Evolutionary conservation across 345 rosid genomes (phyloP), one percentile per base, ranked within the genome.

Genomic region (Murraya koenigii): DNA sequence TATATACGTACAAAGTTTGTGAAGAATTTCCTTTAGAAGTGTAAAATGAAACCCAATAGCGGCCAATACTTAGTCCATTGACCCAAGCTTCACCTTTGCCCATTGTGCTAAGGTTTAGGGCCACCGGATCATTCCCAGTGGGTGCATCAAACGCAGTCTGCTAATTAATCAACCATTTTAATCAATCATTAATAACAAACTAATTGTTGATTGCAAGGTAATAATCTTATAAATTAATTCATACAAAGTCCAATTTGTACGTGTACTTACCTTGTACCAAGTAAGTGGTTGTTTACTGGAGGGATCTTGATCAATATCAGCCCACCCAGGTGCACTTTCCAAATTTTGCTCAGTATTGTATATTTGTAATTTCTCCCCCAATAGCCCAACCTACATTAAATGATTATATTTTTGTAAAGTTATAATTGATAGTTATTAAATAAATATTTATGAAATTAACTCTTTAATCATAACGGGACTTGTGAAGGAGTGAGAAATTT

Each of bases 21-120:
- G 98, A 95, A 77, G 98, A 87, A 55, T 47, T 72, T 68, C 97
- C 93, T 47, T 81, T 39, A 10, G 90, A 56, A 38, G 95, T 90
- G 28, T 33, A 89, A 69, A 89, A 93, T 8, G 97, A 93, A 35
- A 89, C 89, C 98, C 98, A 93, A 66, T 85, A 92, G 41, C 98
- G 93, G 66, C 98, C 95, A 36, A 95, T 90, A 69, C 98, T 93
- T 70, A 84, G 87, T 63, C 92, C 95, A 74, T 95, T 95, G 71
- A 95, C 89, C 95, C 95, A 93, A 38, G 85, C 87, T 83, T 92
- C 90, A 39, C 98, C 98, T 86, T 95, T 95, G 20, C 97, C 94
- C 98, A 95, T 95, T 65, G 87, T 80, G 32, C 84, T 75, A 69
- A 92, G 81, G 80, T 92, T 82, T 39, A 95, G 74, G 11, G 90